Conservation (phyloP, 768 basidiomycete genomes). For the Boletus sp. region DNA sequence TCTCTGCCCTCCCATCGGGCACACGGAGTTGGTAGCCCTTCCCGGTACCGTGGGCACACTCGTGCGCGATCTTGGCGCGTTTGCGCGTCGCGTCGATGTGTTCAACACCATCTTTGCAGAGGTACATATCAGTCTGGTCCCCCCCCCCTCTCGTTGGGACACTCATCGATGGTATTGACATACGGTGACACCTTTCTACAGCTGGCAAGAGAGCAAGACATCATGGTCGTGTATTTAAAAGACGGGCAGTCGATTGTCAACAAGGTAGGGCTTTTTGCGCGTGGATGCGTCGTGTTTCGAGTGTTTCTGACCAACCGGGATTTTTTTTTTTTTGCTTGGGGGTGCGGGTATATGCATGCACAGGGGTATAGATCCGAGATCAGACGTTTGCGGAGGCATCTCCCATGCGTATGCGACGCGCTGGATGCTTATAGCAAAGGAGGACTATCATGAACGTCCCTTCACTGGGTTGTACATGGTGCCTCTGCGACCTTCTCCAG, state of each 20-base stretch:
- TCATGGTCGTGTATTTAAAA: conserved; percentile 17
- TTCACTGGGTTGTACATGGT: too few relatives aligned
- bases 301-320: too few relatives aligned
- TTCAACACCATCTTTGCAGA: conserved; percentile 12
- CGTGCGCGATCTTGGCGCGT: conserved; percentile 9
- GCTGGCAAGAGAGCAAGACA: conserved; percentile 18
- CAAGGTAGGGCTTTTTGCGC: not conserved
- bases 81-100: conserved; percentile 4
- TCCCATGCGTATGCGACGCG: conserved; percentile 13
- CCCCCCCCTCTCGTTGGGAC: too few relatives aligned
- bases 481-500: too few relatives aligned
- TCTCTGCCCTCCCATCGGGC: not conserved
- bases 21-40: not conserved
- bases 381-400: conserved; percentile 13
- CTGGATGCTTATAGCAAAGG: conserved; percentile 20
- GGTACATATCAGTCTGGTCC: conserved; percentile 3
- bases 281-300: not conserved
- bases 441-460: not conserved
- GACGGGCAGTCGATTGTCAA: conserved; percentile 15
- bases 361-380: conserved; percentile 19
- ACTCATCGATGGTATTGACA: not conserved
- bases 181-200: not conserved
- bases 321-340: not conserved
- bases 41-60: not conserved
- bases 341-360: not conserved